Conservation (phyloP, 805 yeast species). For the Lipomyces spencermartinsiae region DNA sequence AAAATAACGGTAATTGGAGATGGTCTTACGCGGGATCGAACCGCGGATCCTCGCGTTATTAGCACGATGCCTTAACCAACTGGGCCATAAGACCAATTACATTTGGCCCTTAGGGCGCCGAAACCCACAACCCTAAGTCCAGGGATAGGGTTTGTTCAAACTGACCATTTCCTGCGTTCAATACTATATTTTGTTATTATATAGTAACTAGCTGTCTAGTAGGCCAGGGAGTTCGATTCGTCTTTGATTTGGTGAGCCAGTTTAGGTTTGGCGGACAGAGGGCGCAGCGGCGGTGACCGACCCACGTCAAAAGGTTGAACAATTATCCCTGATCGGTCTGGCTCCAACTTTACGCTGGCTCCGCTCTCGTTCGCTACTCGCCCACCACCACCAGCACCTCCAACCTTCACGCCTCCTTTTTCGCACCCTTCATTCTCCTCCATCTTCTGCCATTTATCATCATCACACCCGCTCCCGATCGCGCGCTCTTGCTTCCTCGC, state of each 20-base stretch:
- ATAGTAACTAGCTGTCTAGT: too few species aligned
- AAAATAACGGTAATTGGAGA: conserved; percentile 15
- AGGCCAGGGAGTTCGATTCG: too few species aligned
- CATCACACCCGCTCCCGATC: background rate
- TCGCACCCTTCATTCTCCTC: background rate
- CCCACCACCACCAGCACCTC: background rate
- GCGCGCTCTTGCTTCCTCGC: background rate
- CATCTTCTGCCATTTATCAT: background rate
- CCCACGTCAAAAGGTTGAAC: background rate
- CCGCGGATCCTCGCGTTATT: conserved; percentile 35
- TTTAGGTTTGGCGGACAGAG: background rate
- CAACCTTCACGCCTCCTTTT: background rate
- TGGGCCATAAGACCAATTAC: conserved; percentile 29
- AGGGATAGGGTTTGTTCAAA: background rate
- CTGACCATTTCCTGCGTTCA: too few species aligned
- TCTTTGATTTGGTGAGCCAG: background rate
- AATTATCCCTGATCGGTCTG: conserved; percentile 3
- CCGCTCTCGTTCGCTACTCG: conserved; percentile 1
- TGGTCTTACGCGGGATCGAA: conserved; percentile 33
- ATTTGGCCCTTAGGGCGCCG: too few species aligned
- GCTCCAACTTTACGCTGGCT: background rate
- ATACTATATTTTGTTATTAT: too few species aligned
- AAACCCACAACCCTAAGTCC: too few species aligned
- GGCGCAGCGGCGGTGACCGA: background rate
- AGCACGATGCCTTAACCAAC: conserved; percentile 35